Percentiles rank a stretch among this genome's conserved stretches.
Conservation (phyloP, 1,284 basidiomycete species). For the Chiua sp. region DNA sequence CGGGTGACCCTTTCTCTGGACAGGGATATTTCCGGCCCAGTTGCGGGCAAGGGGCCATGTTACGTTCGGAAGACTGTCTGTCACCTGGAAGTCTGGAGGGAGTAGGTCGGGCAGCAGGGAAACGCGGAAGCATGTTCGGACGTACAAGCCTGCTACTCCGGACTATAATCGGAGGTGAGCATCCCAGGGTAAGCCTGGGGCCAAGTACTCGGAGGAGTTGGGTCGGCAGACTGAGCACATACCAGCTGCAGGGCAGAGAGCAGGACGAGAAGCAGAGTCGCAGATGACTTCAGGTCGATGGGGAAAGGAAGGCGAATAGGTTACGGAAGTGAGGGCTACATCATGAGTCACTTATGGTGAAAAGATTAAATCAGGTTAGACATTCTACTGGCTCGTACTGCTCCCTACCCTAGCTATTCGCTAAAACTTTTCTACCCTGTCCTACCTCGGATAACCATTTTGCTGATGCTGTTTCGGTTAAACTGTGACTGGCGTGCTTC, state of each 20-base stretch:
- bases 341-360: too few species aligned
- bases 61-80: constrained; percentile 62
- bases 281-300: constrained; percentile 27
- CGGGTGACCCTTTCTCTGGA: constrained; percentile 67
- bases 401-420: too few species aligned
- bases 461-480: neutral
- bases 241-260: constrained; percentile 10
- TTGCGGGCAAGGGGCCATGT: constrained; percentile 60
- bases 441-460: too few species aligned
- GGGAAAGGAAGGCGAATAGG: constrained; percentile 6
- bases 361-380: too few species aligned
- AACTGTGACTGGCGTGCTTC: constrained; percentile 5
- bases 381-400: too few species aligned
- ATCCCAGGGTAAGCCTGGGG: constrained; percentile 39
- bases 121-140: neutral
- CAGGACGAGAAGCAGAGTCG: constrained; percentile 9
- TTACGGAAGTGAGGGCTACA: constrained; percentile 2
- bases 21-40: constrained; percentile 72
- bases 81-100: constrained; percentile 59
- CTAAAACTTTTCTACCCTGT: too few species aligned
- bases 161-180: constrained; percentile 52
- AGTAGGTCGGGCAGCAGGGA: neutral
- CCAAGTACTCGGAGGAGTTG: constrained; percentile 37
- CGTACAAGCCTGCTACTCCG: constrained; percentile 69
- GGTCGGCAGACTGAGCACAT: constrained; percentile 26